These are phyloP conservation scores for Oldenlandia corymbosa DNA, from an alignment of 257 asterid genomes.

Conservation along the genomic window DNA sequence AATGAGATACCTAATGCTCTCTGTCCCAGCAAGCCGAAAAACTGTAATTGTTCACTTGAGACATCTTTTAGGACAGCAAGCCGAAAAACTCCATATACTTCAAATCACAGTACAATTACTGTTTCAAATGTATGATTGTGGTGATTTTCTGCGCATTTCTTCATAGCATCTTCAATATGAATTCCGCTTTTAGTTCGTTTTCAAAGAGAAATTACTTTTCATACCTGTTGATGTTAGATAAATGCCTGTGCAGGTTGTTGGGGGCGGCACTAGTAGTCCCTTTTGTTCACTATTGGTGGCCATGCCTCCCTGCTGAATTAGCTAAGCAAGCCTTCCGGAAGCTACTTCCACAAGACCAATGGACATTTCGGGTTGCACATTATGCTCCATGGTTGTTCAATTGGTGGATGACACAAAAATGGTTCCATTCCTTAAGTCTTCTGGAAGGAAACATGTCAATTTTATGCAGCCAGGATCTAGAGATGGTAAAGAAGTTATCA, in stretches of 20 bases:
- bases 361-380: slow-evolving; percentile 57
- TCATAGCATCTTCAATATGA: background rate
- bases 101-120: background rate
- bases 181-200: background rate
- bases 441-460: slow-evolving; percentile 37
- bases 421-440: slow-evolving; percentile 56
- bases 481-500: slow-evolving; percentile 42
- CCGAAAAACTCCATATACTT: background rate
- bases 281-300: slow-evolving; percentile 70
- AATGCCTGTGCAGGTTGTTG: slow-evolving; percentile 38
- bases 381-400: slow-evolving; percentile 67
- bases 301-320: slow-evolving; percentile 47
- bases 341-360: slow-evolving; percentile 35
- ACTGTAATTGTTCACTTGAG: background rate
- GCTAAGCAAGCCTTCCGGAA: slow-evolving; percentile 32
- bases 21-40: background rate
- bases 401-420: slow-evolving; percentile 90
- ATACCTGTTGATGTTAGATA: background rate
- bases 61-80: background rate
- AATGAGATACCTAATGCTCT: background rate
- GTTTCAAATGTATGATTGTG: background rate
- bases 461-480: slow-evolving; percentile 49
- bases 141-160: background rate
- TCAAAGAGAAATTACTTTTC: background rate
- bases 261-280: slow-evolving; percentile 84